Evolutionary conservation across 768 basidiomycete genomes (phyloP).

Genomic region (Candolleomyces eurysporus): DNA sequence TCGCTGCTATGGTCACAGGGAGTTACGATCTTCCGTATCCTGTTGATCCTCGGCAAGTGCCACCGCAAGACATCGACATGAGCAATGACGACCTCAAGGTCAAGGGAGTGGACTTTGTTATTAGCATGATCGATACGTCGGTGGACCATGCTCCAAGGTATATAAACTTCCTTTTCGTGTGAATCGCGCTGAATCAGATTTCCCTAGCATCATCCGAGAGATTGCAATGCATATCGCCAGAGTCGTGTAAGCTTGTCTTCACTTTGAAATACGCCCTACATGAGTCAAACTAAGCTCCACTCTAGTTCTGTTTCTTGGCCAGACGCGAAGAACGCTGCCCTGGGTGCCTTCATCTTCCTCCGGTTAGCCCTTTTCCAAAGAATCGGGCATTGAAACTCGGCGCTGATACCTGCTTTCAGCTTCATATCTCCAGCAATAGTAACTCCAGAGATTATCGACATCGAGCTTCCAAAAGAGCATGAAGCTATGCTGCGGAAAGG

Average conservation of each 20-base stretch:
- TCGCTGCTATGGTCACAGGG: slow-evolving; percentile 70
- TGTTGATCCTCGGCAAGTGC: slow-evolving; percentile 64
- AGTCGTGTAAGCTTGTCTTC: slow-evolving; percentile 57
- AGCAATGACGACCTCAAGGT: slow-evolving; percentile 34
- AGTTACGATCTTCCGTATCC: slow-evolving; percentile 76
- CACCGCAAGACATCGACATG: slow-evolving; percentile 57
- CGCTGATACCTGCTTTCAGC: slow-evolving; percentile 33
- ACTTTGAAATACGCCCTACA: not conserved
- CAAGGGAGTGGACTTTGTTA: too few species aligned
- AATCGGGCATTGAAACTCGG: not conserved
- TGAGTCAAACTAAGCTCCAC: too few species aligned
- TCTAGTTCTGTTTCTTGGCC: slow-evolving; percentile 67
- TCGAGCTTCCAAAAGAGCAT: slow-evolving; percentile 69
- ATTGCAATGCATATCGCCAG: slow-evolving; percentile 79
- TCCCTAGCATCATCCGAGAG: slow-evolving; percentile 71
- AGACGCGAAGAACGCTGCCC: slow-evolving; percentile 74
- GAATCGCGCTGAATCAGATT: slow-evolving; percentile 13
- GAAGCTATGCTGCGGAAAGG: slow-evolving; percentile 62
- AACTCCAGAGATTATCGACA: slow-evolving; percentile 79
- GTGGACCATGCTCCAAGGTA: too few species aligned
- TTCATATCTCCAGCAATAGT: slow-evolving; percentile 93
- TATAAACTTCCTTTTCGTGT: too few species aligned
- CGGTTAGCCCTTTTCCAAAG: slow-evolving; percentile 41
- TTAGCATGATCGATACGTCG: too few species aligned
- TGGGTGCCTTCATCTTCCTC: slow-evolving; percentile 91